These are phyloP conservation scores for Pseudocercospora pini-densiflorae DNA, from an alignment of 2,329 filamentous ascomycete genomes.

Conservation along the genomic window DNA sequence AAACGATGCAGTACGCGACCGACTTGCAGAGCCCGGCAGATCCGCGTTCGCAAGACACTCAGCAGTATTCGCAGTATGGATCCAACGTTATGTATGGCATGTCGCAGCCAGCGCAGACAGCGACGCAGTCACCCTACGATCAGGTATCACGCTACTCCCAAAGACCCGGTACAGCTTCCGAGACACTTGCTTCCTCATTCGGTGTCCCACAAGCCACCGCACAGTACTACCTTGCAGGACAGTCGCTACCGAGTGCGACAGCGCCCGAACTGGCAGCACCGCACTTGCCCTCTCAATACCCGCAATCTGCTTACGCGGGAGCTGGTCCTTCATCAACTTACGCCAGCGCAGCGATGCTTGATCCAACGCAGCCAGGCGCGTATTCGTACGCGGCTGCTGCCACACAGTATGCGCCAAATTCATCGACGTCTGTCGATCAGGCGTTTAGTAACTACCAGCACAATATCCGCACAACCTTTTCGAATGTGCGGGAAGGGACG, in stretches of 20 bases:
- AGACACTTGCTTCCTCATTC: slow-evolving; percentile 73
- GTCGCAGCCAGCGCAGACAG: slow-evolving; percentile 57
- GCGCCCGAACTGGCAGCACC: slow-evolving; percentile 61
- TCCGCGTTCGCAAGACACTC: slow-evolving; percentile 53
- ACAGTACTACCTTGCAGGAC: slow-evolving; percentile 67
- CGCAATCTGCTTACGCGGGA: slow-evolving; percentile 62
- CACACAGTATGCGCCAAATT: slow-evolving; percentile 27
- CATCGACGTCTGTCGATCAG: slow-evolving; percentile 57
- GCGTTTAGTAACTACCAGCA: slow-evolving; percentile 68
- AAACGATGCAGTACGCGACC: slow-evolving; percentile 60
- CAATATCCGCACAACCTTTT: slow-evolving; percentile 67
- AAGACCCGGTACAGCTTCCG: slow-evolving; percentile 76
- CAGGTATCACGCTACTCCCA: slow-evolving; percentile 74
- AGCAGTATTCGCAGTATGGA: slow-evolving; percentile 63
- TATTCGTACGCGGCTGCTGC: slow-evolving; percentile 32
- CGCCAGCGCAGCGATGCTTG: slow-evolving; percentile 55
- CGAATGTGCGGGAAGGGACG: slow-evolving; percentile 67
- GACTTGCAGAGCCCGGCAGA: slow-evolving; percentile 59
- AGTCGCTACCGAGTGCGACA: slow-evolving; percentile 62
- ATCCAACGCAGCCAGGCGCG: slow-evolving; percentile 48
- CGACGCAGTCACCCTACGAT: slow-evolving; percentile 71
- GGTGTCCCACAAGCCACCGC: slow-evolving; percentile 61
- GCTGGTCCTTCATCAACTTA: slow-evolving; percentile 60
- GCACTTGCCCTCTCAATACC: slow-evolving; percentile 69
- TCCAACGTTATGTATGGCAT: slow-evolving; percentile 79